phyloP scores from a whole-genome alignment of 176 grass and related monocot genomes.

The Triticum turgidum region DNA sequence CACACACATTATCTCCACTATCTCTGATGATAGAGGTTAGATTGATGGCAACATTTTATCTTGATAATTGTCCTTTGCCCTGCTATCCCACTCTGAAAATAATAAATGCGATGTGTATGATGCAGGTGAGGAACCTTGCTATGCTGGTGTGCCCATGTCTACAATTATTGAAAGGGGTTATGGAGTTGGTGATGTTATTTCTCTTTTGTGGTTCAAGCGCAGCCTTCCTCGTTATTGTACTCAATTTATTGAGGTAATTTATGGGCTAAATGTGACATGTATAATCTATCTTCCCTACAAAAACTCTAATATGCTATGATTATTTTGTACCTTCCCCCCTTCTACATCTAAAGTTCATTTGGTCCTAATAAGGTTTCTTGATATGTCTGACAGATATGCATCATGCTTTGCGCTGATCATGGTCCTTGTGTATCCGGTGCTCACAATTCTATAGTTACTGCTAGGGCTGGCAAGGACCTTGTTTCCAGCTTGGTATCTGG shows the following conservation, averaged over 20 bases:
- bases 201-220: constrained; percentile 98
- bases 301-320: not conserved
- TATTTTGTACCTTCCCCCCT: not conserved
- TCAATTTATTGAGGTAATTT: constrained; percentile 93
- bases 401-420: constrained; percentile 98
- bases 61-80: not conserved
- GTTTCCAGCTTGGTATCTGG: constrained; percentile 99
- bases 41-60: constrained; percentile 30
- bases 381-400: constrained; percentile 68
- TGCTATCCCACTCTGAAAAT: not conserved
- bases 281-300: not conserved
- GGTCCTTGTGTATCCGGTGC: constrained; percentile 98
- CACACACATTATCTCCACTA: constrained; percentile 98
- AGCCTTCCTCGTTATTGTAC: constrained; percentile 98
- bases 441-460: constrained; percentile 97
- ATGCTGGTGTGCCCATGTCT: constrained; percentile 98
- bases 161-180: constrained; percentile 92
- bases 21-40: constrained; percentile 99
- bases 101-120: constrained; percentile 30
- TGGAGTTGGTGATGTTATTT: constrained; percentile 98
- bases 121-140: constrained; percentile 96
- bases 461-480: constrained; percentile 93
- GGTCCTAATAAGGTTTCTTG: constrained; percentile 16
- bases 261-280: not conserved
- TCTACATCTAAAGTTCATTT: constrained; percentile 14